These are phyloP conservation scores for Microdochium trichocladiopsis DNA, from an alignment of 2,329 filamentous ascomycete species.

Conservation along the genomic window DNA sequence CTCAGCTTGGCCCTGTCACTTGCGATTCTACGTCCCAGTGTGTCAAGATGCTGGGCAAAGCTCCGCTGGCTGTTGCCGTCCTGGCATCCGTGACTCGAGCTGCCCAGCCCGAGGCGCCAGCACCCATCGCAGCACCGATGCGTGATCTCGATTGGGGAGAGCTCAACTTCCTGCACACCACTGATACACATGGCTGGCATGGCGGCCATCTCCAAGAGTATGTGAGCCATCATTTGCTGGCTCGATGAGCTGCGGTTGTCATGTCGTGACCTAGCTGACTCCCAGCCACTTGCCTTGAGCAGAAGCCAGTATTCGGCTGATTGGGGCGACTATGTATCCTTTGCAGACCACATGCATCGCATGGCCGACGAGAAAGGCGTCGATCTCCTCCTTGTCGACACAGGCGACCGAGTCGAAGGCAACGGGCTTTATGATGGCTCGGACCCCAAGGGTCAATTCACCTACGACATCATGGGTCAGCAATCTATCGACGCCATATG, in stretches of 20 bases:
- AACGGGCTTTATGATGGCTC: slow-evolving; percentile 93
- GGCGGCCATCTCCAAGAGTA: slow-evolving; percentile 88
- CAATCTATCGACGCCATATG: slow-evolving; percentile 80
- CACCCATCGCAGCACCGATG: slow-evolving; percentile 72
- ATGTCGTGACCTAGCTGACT: background rate
- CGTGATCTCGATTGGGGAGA: slow-evolving; percentile 86
- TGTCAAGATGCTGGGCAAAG: background rate
- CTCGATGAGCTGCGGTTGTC: too few species aligned
- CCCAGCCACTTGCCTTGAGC: slow-evolving; percentile 40
- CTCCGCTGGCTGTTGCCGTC: background rate
- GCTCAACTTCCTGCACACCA: slow-evolving; percentile 95
- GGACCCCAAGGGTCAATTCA: slow-evolving; percentile 78
- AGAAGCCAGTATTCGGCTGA: slow-evolving; percentile 76
- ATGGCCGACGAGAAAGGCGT: slow-evolving; percentile 71
- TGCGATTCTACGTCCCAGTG: too few species aligned
- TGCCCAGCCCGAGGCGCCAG: slow-evolving; percentile 73
- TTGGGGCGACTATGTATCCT: slow-evolving; percentile 97
- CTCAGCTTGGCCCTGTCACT: too few species aligned
- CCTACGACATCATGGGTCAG: slow-evolving; percentile 78
- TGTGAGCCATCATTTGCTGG: slow-evolving; percentile 15
- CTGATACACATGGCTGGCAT: slow-evolving; percentile 94
- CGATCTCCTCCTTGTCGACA: slow-evolving; percentile 91
- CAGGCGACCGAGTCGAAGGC: slow-evolving; percentile 86
- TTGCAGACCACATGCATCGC: slow-evolving; percentile 73
- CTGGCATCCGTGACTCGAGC: slow-evolving; percentile 32